Evolutionary conservation across 2,329 filamentous ascomycete genomes (phyloP), one percentile per base, ranked within the genome.

Genomic region (Beauveria scarabaeidicola): DNA sequence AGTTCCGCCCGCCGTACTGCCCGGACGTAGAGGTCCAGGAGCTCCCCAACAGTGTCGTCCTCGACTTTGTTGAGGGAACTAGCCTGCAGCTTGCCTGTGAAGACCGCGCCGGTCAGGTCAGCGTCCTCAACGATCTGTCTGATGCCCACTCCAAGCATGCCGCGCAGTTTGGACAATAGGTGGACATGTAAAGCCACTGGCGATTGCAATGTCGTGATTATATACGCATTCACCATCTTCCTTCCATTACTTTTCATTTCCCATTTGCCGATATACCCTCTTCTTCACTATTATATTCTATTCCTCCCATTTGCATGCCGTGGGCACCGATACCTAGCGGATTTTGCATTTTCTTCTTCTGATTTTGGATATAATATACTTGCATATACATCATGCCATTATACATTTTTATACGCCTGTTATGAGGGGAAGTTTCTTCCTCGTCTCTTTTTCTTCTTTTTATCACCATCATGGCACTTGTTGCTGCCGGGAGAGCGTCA

Each of bases 21-120:
- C 94, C 94, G 0, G 93, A 97, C 71, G 87, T 95, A 61, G 94
- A 97, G 69, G 80, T 90, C 65, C 89, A 97, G 74, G 94, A 99
- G 75, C 79, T 99, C 56, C 91, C 93, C 2, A 90, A 97, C 75
- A 97, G 91, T 68, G 82, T 87, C 4, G 78, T 83, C 8, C 72
- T 86, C 50, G 81, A 86, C 65, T 81, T 87, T 62, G 66, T 85
- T 19, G 82, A 83, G 54, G 82, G 84, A 3, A 83, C 81, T n/a
- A 77, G 78, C 51, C 72, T 87, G 60, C 84, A 87, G 68, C 73
- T 87, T 66, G 84, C 84, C 23, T 87, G 85, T 64, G 83, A 83
- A 70, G 83, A 85, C 69, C 78, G 83, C 58, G 72, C 76, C 27
- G 81, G 83, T 13, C 84, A 87, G 72, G 69, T 75, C 61, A 77